Base-by-base conservation (phyloP, 2,329 filamentous ascomycete genomes). In the Pestalotiopsis sp. region DNA sequence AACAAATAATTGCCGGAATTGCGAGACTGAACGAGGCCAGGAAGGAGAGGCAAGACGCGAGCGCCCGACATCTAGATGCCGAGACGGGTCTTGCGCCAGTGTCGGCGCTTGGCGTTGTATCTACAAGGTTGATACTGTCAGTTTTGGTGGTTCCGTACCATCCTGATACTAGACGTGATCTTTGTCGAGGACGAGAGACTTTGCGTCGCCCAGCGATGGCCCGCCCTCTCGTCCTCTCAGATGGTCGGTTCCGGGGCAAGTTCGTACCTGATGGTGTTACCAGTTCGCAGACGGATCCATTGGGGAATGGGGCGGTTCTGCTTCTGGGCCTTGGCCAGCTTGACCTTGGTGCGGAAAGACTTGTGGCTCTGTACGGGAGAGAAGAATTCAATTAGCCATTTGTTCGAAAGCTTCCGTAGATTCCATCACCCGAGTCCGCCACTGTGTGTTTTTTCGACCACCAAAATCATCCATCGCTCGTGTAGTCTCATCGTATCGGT, bases 311-410 rank as follows among this genome's bases (percentile, higher is more conserved):
- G 96, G 85, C 96, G 93, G 92, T 99, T 99, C 90, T 98, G 95
- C 92, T 97, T 98, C 91, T 98, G 95, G 84, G 96, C 96, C 91
- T 95, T 98, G 84, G 96, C 96, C 89, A 99, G 94, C 96, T 99
- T 99, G 87, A 97, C 93, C 95, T 99, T 99, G 87, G 95, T 98
- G 85, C 95, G 93, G 94, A 99, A 99, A 84, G 95, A 93, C 92
- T 99, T 99, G 90, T 99, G 94, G 92, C 92, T 95, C 95, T 98
- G 84, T 66, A 23, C 12, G 14, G 6, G 60, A 20, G 27, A 39
- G 4, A 25, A 20, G n/a, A 25, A 9, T 58, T 38, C 27, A 25
- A 64, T 75, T 68, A 69, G 69, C 64, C 66, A 55, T 62, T 23
- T 20, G 14, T 36, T 61, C 59, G 27, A 36, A 20, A 17, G 36